Base-by-base conservation (phyloP, 352 stramenopile genomes). In the Phytophthora tentaculata region DNA sequence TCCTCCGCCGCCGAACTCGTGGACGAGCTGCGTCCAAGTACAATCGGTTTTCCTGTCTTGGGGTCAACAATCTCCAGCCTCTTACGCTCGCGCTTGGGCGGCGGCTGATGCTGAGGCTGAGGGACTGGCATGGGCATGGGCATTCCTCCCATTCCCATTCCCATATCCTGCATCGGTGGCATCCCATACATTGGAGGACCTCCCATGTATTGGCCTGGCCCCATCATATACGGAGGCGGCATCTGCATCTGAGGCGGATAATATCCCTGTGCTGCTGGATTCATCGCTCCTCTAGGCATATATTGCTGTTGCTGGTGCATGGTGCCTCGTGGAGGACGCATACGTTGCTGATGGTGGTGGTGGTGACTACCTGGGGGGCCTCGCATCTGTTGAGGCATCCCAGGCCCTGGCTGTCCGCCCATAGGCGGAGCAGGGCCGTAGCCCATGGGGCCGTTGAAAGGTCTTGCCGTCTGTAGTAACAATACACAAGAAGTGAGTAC, bases 231-330 rank as follows among this genome's bases (percentile, higher is more conserved):
- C 5, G 64, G 64, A 3, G 76, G 73, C 2, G 69, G 71, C 35
- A 85, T 80, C 43, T 81, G 74, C 69, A 79, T 73, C 58, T 81
- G 74, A 23, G 76, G 73, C 44, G 69, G 70, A 56, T 84, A 88
- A 58, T 79, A 88, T 37, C 75, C 65, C 53, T 83, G 79, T 23
- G 52, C 65, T 61, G 64, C 32, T 39, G 74, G 32, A 61, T 78
- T 69, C 65, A 87, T 81, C n/a, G 45, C 65, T 14, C 79, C 73
- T 39, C 79, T 62, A 28, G 74, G 75, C 20, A 81, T 64, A 49
- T 74, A 82, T 23, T 76, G 69, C 47, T 82, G 72, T 41, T 85
- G 78, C 19, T 81, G 74, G n/a, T 81, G 74, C 61, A 79, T 77
- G 20, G 52, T 63, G 8, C 74, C 69, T 56, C 78, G 64, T 37